Evolutionary conservation across 139 green algal species (phyloP).

Genomic region (Desmodesmus armatus): DNA sequence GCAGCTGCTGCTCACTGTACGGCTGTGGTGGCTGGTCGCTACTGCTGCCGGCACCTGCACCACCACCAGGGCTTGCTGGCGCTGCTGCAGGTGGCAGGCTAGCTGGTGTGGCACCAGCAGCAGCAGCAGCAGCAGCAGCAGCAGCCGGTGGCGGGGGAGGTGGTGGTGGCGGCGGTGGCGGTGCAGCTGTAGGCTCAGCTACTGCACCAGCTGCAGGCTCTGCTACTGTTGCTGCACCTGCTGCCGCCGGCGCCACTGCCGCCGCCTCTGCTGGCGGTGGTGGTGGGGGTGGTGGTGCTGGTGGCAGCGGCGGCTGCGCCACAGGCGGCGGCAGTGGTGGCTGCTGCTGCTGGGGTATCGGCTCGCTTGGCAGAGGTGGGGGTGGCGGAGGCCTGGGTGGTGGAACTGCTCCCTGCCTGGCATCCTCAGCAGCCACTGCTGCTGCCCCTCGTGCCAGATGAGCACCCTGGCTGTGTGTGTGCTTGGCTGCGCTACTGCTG

Average conservation of each 20-base stretch:
- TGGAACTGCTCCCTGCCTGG: too few relatives aligned
- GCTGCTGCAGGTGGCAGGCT: neutral
- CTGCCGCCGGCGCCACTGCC: neutral
- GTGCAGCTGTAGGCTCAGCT: neutral
- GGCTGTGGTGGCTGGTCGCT: too few relatives aligned
- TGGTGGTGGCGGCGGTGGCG: neutral
- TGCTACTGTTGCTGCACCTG: neutral
- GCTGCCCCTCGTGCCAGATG: too few relatives aligned
- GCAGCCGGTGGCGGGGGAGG: neutral
- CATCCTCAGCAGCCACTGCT: too few relatives aligned
- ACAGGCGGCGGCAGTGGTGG: neutral
- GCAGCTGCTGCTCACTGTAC: neutral
- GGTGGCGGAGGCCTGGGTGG: too few relatives aligned
- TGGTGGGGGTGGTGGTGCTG: neutral
- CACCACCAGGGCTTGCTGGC: too few relatives aligned
- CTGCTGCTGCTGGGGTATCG: neutral
- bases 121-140: neutral
- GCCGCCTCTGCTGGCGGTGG: neutral
- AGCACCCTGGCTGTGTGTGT: too few relatives aligned
- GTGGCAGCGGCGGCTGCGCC: neutral
- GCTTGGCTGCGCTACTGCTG: too few relatives aligned
- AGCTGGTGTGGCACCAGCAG: neutral
- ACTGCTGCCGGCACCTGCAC: too few relatives aligned
- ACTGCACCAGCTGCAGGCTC: neutral
- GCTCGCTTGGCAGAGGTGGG: slow-evolving; percentile 5